Percentiles rank a stretch among this genome's conserved stretches.
phyloP scores from a whole-genome alignment of 768 basidiomycete species.

The Pleurotus giganteus region DNA sequence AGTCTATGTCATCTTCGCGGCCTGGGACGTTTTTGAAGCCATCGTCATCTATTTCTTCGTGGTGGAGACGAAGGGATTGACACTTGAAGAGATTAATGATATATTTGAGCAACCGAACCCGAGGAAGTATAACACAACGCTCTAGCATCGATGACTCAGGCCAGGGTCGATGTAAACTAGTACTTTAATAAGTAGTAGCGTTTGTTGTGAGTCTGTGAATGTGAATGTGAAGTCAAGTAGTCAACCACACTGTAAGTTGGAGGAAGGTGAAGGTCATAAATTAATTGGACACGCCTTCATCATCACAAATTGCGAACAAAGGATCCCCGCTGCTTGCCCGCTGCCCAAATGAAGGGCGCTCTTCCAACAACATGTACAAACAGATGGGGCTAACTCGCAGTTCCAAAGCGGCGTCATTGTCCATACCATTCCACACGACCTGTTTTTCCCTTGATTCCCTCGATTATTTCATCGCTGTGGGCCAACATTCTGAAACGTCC shows the following conservation, averaged over 20 bases:
- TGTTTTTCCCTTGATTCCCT: slow-evolving; percentile 13
- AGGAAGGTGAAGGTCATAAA: too few species aligned
- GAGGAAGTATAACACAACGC: slow-evolving; percentile 32
- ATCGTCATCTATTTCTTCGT: slow-evolving; percentile 44
- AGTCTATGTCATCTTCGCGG: slow-evolving; percentile 45
- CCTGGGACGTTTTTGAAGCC: slow-evolving; percentile 48
- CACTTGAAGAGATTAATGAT: slow-evolving; percentile 56
- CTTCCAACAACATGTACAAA: slow-evolving; percentile 4
- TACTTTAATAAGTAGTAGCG: too few species aligned
- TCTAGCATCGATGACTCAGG: slow-evolving; percentile 6
- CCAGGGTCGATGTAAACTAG: slow-evolving; percentile 1
- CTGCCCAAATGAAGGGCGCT: not conserved
- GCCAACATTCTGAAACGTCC: slow-evolving; percentile 12
- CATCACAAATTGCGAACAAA: too few species aligned
- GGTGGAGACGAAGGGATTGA: slow-evolving; percentile 45
- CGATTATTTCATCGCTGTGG: slow-evolving; percentile 10
- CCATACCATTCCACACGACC: slow-evolving; percentile 35
- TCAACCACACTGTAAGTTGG: too few species aligned
- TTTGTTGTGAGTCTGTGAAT: too few species aligned
- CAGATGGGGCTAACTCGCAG: slow-evolving; percentile 6
- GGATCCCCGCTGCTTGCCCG: not conserved
- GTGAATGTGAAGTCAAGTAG: too few species aligned
- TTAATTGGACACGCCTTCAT: too few species aligned
- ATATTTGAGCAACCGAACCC: slow-evolving; percentile 51
- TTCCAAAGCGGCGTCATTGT: not conserved